A percentile compares a stretch with the other conserved stretches of the same genome.
These are phyloP conservation scores for Agaricus subrufescens DNA, from an alignment of 768 basidiomycete genomes.

Conservation along the genomic window DNA sequence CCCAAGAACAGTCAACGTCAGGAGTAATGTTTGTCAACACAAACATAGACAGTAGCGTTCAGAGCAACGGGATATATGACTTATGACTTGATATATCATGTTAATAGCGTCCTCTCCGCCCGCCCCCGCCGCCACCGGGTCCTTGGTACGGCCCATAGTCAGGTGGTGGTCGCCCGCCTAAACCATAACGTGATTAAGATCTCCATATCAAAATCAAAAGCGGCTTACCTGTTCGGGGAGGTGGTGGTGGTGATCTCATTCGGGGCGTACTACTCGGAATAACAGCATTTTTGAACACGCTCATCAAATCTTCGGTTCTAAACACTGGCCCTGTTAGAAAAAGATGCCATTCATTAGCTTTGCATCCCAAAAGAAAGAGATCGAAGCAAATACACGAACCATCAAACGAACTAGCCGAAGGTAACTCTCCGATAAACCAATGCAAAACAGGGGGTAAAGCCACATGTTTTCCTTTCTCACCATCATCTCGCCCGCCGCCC, in stretches of 20 bases:
- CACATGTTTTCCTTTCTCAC: slow-evolving; percentile 23
- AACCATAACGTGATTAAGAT: slow-evolving; percentile 3
- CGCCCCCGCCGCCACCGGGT: slow-evolving; percentile 34
- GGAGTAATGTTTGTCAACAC: background rate
- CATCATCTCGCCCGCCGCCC: slow-evolving; percentile 20
- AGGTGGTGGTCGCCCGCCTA: slow-evolving; percentile 72
- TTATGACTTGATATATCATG: too few relatives aligned
- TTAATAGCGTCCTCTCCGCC: slow-evolving; percentile 17
- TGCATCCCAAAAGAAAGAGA: background rate
- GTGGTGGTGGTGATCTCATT: slow-evolving; percentile 55
- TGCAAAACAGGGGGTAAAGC: slow-evolving; percentile 57
- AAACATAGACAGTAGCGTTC: background rate
- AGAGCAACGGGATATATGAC: background rate
- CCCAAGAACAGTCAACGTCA: background rate
- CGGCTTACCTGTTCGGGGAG: slow-evolving; percentile 24
- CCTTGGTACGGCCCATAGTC: slow-evolving; percentile 87
- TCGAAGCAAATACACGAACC: slow-evolving; percentile 44
- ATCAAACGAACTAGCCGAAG: slow-evolving; percentile 71
- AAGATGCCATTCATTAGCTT: slow-evolving; percentile 1
- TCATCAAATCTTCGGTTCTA: slow-evolving; percentile 86
- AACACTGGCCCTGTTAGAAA: slow-evolving; percentile 72
- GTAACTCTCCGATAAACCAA: slow-evolving; percentile 85
- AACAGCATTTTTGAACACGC: slow-evolving; percentile 73
- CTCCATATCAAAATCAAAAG: background rate
- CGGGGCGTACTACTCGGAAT: slow-evolving; percentile 58